Evolutionary conservation across 2,329 filamentous ascomycete genomes (phyloP).

Genomic region (Pseudogymnoascus verrucosus): DNA sequence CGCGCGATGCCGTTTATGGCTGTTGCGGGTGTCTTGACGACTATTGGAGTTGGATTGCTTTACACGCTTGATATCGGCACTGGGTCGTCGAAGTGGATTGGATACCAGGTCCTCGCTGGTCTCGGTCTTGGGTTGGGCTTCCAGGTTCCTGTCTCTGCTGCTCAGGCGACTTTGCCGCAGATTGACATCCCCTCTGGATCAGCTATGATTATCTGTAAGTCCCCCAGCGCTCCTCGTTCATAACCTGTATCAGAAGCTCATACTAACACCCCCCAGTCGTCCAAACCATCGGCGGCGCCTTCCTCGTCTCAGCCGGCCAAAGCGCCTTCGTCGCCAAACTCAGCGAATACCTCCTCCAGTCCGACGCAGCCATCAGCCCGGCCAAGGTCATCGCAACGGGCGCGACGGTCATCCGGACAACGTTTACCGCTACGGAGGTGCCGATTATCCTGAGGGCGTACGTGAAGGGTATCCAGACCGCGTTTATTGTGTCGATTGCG

Average conservation of each 20-base stretch:
- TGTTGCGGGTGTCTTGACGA: constrained; percentile 36
- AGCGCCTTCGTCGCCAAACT: constrained; percentile 34
- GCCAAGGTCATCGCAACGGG: constrained; percentile 34
- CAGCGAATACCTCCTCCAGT: constrained; percentile 19
- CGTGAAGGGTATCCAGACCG: constrained; percentile 20
- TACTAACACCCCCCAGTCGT: constrained; percentile 33
- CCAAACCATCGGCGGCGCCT: constrained; percentile 50
- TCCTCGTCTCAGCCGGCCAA: constrained; percentile 51
- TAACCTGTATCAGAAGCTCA: background rate
- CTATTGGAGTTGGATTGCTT: constrained; percentile 36
- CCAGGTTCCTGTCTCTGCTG: constrained; percentile 44
- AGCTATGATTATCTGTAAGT: constrained; percentile 39
- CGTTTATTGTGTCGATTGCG: constrained; percentile 25
- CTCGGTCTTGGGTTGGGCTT: constrained; percentile 38
- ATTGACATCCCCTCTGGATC: constrained; percentile 48
- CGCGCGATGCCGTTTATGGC: constrained; percentile 39
- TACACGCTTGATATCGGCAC: constrained; percentile 35
- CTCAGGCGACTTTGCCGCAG: constrained; percentile 41
- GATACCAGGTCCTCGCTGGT: constrained; percentile 44
- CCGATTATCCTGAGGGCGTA: constrained; percentile 36
- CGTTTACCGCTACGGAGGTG: constrained; percentile 29
- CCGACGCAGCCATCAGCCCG: constrained; percentile 26
- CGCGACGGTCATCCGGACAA: constrained; percentile 32
- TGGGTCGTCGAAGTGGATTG: constrained; percentile 41
- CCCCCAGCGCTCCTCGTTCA: background rate